phyloP scores from a whole-genome alignment of 2,329 filamentous ascomycete genomes.

The Furcasterigmium sp. region DNA sequence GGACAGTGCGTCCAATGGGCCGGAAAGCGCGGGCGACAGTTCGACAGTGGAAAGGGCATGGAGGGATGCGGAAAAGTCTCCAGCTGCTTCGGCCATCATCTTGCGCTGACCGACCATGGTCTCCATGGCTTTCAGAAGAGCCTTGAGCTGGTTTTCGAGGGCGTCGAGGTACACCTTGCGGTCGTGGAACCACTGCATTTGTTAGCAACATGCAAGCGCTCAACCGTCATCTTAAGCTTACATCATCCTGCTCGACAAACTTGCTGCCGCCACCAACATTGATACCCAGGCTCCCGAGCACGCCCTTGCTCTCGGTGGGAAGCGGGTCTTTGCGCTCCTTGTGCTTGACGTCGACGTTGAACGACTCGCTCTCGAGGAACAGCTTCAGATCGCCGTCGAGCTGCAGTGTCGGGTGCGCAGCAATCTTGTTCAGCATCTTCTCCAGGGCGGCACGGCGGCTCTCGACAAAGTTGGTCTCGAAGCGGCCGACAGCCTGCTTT shows the following conservation, averaged over 20 bases:
- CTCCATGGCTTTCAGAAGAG: constrained; percentile 88
- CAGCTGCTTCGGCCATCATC: constrained; percentile 86
- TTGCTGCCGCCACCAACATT: constrained; percentile 74
- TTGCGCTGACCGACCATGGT: constrained; percentile 88
- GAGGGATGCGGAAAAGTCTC: constrained; percentile 89
- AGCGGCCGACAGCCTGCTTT: constrained; percentile 94
- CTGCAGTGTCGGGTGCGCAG: constrained; percentile 82
- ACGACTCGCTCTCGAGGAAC: constrained; percentile 92
- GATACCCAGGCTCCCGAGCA: constrained; percentile 80
- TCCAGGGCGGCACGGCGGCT: constrained; percentile 85
- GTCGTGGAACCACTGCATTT: constrained; percentile 86
- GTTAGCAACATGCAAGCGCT: constrained; percentile 7
- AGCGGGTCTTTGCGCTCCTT: constrained; percentile 88
- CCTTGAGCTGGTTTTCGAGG: constrained; percentile 84
- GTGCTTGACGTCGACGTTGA: constrained; percentile 96
- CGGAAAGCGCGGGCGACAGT: constrained; percentile 80
- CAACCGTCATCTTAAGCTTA: constrained; percentile 50
- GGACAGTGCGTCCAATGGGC: constrained; percentile 83
- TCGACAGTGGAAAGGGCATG: constrained; percentile 90
- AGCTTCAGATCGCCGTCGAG: constrained; percentile 93
- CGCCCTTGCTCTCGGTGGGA: constrained; percentile 84
- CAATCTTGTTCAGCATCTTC: constrained; percentile 96
- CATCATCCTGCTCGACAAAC: constrained; percentile 96
- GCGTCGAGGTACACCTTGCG: constrained; percentile 92
- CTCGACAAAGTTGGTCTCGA: constrained; percentile 96